Base-by-base conservation (phyloP, 1,284 basidiomycete genomes). In the Irpex rosettiformis region DNA sequence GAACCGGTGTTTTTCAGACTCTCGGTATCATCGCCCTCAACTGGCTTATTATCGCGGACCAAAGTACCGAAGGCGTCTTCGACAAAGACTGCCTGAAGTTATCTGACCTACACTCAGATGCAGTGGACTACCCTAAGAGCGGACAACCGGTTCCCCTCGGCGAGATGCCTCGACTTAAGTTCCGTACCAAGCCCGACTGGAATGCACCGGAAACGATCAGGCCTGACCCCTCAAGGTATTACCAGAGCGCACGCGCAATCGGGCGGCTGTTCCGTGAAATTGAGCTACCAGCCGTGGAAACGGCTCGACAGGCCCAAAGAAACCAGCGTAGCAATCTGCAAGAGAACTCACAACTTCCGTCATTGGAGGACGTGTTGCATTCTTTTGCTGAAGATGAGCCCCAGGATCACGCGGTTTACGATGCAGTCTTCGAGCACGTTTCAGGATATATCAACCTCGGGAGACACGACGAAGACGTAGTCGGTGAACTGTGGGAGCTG, bases 11-110 rank as follows among this genome's bases (percentile, higher is more conserved):
- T 52, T 28, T 56, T 33, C 56, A 85, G 82, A 78, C 81, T 27
- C 70, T 88, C 4, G 86, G 85, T 1, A 77, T 86, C n/a, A 78
- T 88, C 37, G 81, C 82, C 0, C 81, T 73, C 3, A 84, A 79
- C 56, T 86, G 83, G 82, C 69, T 86, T 10, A 75, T 85, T 40
- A 85, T 89, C 33, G 85, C 89, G 0, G 92, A 94, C 66, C 81
- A 84, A 64, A 83, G 80, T 42, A 61, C 62, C 0, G 37, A 75
- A 28, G 81, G 82, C 10, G 84, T 88, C 33, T 73, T 82, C 24
- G 80, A 91, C 66, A 65, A 69, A 0, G 78, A 81, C 33, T 94
- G 92, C 66, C 62, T 87, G 11, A 75, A 61, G 56, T 74, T 94
- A 13, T 83, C 90, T 0, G 72, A 79, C 48, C 72, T 89, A 22